Base-by-base conservation (phyloP, 352 stramenopile genomes). In the Pythium phragmiticola region DNA sequence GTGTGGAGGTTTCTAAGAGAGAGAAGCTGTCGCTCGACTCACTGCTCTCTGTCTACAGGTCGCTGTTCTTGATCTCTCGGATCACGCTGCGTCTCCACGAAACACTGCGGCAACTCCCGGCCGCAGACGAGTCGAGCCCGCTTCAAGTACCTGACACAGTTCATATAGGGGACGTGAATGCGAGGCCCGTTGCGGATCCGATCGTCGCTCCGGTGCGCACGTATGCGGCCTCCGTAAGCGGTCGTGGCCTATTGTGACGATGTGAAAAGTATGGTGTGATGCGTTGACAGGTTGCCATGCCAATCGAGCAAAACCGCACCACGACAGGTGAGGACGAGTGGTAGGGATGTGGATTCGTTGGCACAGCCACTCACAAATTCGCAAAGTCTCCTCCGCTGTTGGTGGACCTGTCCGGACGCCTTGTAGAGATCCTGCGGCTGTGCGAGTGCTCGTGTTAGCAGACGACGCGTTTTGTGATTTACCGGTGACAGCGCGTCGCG, bases 61-160 rank as follows among this genome's bases (percentile, higher is more conserved):
- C 72, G 17, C 56, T 86, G n/a, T 76, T 87, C 12, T 74, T 76
- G 2, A 64, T 80, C 33, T 78, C 69, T 48, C 62, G 69, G 13
- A 43, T 73, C 13, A 64, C 77, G n/a, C 61, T 64, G 33, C 61
- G 57, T 19, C 65, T 92, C 49, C 68, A 77, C 16, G 33, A 62
- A 1, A 59, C 68, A 3, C 49, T 89, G 28, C 4, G 68, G 19
- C 65, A 70, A 12, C 70, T 63, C 21, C 4, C 45, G 14, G 19
- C 62, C 16, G 43, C 56, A 7, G 26, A 57, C 13, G 37, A 42
- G 8, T 26, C 23, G 0, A 66, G 71, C 36, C 68, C 72, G 17
- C 74, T 83, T 1, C 34, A 53, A 3, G 53, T 68, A 16, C 82
- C 81, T 58, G 75, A 84, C 9, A 36, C 53, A 2, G 51, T 61